Percentiles rank a stretch among this genome's conserved stretches.
These are phyloP conservation scores for Vanrija humicola DNA, from an alignment of 1,284 basidiomycete genomes.

Conservation along the genomic window DNA sequence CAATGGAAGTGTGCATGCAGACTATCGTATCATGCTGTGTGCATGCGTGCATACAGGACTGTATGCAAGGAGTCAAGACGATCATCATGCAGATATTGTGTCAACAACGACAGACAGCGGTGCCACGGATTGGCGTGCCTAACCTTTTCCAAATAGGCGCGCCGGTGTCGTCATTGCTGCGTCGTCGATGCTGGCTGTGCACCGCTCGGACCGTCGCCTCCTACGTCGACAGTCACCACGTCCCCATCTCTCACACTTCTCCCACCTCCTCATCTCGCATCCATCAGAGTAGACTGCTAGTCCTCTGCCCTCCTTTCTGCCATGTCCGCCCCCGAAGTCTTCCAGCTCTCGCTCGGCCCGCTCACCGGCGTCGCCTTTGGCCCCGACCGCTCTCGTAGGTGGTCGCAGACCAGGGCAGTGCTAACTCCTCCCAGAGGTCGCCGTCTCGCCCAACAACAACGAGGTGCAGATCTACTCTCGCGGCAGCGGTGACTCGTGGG, in stretches of 20 bases:
- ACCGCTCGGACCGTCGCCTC: neutral
- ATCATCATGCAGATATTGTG: neutral
- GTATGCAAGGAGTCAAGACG: too few species aligned
- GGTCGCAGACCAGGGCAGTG: neutral
- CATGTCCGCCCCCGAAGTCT: constrained; percentile 74
- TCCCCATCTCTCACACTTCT: neutral
- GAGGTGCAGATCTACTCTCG: constrained; percentile 78
- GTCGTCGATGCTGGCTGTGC: neutral
- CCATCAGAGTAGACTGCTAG: constrained; percentile 46
- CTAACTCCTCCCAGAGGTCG: constrained; percentile 62
- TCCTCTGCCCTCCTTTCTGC: constrained; percentile 52
- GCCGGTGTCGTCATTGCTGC: constrained; percentile 4
- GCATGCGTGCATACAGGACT: too few species aligned
- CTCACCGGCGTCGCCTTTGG: constrained; percentile 91
- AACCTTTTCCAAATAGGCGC: too few species aligned
- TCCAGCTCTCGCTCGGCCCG: constrained; percentile 72
- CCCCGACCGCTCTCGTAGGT: constrained; percentile 77
- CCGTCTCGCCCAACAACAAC: constrained; percentile 85
- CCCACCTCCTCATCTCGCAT: neutral
- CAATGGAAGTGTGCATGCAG: too few species aligned
- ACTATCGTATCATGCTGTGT: too few species aligned
- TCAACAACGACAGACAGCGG: neutral
- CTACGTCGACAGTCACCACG: neutral
- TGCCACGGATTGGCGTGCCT: neutral
- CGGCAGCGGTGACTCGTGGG: constrained; percentile 65